These are phyloP conservation scores for Talaromyces albobiverticillius DNA, from an alignment of 2,329 filamentous ascomycete genomes.

Conservation along the genomic window DNA sequence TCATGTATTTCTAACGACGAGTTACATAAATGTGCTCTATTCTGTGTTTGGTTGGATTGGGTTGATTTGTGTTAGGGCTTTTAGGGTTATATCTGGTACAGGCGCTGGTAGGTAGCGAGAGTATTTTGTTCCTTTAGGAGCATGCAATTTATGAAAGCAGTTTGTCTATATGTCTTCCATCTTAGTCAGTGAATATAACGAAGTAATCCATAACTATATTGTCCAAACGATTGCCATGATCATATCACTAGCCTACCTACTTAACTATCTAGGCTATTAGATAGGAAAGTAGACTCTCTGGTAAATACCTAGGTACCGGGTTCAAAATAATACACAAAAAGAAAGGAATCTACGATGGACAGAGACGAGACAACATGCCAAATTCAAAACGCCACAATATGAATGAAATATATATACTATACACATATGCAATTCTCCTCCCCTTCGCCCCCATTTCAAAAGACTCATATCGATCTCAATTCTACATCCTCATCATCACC, in stretches of 20 bases:
- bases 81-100: background rate
- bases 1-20: background rate
- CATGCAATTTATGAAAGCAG: background rate
- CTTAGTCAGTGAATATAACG: background rate
- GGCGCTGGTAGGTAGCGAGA: no score
- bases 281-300: no score
- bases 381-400: no score
- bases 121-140: background rate
- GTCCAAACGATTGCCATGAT: no score
- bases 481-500: conserved; percentile 5
- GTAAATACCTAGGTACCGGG: no score
- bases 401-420: background rate
- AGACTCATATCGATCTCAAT: conserved; percentile 2
- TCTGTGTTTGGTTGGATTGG: background rate
- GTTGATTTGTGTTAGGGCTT: background rate
- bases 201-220: background rate
- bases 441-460: background rate
- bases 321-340: no score
- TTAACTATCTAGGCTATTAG: no score
- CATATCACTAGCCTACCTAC: no score
- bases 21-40: background rate
- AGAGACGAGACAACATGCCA: no score
- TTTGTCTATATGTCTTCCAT: background rate
- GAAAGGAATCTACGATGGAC: no score
- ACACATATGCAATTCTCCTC: background rate